These are phyloP conservation scores for Didymella arachidicola DNA, from an alignment of 2,329 filamentous ascomycete genomes.

Conservation along the genomic window DNA sequence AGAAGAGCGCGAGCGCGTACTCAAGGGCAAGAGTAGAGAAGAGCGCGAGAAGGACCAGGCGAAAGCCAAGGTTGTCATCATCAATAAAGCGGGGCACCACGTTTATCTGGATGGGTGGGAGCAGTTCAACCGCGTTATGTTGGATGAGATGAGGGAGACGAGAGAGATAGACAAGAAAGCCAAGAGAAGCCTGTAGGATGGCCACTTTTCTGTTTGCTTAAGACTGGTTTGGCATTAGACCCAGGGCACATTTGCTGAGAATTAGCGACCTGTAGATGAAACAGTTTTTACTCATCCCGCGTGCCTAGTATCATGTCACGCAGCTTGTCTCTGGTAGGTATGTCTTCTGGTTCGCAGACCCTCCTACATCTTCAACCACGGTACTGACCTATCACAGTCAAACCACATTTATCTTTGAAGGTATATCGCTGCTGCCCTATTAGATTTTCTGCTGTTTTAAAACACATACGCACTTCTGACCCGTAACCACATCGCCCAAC, in stretches of 20 bases:
- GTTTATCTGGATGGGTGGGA: conserved; percentile 75
- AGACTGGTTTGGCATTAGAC: background rate
- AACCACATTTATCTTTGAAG: no score
- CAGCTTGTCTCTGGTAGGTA: background rate
- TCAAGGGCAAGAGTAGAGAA: conserved; percentile 70
- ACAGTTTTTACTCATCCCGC: background rate
- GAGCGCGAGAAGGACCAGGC: conserved; percentile 78
- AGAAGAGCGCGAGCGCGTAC: conserved; percentile 66
- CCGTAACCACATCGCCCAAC: no score
- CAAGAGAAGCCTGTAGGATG: background rate
- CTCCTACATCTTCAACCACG: background rate
- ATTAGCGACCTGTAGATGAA: background rate
- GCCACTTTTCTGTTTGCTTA: background rate
- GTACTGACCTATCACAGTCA: background rate
- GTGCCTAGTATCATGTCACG: background rate
- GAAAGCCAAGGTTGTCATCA: conserved; percentile 80
- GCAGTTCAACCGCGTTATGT: conserved; percentile 72
- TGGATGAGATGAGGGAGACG: conserved; percentile 72
- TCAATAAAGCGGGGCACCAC: conserved; percentile 75
- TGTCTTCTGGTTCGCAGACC: background rate
- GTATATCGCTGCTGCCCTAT: no score
- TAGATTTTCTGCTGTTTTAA: no score
- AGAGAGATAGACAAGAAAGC: conserved; percentile 41
- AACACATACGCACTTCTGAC: no score
- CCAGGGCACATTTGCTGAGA: background rate